Conservation (phyloP, 2,329 filamentous ascomycete genomes). For the Hawksworthiomyces lignivorus region DNA sequence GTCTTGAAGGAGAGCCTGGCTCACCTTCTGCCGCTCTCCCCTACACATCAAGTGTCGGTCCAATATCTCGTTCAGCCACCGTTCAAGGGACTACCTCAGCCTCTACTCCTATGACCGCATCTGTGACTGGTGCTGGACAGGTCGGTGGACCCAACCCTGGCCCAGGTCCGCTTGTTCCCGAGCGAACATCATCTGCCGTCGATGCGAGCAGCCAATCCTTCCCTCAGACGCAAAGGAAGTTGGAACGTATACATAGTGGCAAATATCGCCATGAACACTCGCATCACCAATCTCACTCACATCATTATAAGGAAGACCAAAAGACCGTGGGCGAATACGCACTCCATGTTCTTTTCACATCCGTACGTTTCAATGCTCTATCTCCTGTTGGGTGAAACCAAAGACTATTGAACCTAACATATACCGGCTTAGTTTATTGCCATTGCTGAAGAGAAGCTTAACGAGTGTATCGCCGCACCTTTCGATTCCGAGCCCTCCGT, state of each 20-base stretch:
- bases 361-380: slow-evolving; percentile 47
- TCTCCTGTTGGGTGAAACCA: too few species aligned
- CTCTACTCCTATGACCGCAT: slow-evolving; percentile 4
- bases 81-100: slow-evolving; percentile 35
- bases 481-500: slow-evolving; percentile 77
- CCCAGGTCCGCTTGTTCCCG: slow-evolving; percentile 24
- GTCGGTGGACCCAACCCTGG: slow-evolving; percentile 4
- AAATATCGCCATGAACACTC: slow-evolving; percentile 64
- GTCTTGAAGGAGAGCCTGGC: slow-evolving; percentile 37
- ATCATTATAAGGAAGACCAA: slow-evolving; percentile 63
- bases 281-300: slow-evolving; percentile 69
- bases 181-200: slow-evolving; percentile 38
- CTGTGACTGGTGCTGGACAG: not conserved
- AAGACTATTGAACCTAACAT: too few species aligned
- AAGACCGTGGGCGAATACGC: slow-evolving; percentile 98
- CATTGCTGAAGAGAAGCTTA: slow-evolving; percentile 93
- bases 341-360: slow-evolving; percentile 90
- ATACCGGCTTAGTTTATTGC: slow-evolving; percentile 60
- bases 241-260: slow-evolving; percentile 54
- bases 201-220: slow-evolving; percentile 33
- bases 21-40: slow-evolving; percentile 15
- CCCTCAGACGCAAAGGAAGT: slow-evolving; percentile 41
- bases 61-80: slow-evolving; percentile 36
- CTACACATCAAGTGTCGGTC: not conserved
- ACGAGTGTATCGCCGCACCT: slow-evolving; percentile 72